These are phyloP conservation scores for Rubus parviflorus DNA, from an alignment of 306 rosid species.

Conservation along the genomic window DNA sequence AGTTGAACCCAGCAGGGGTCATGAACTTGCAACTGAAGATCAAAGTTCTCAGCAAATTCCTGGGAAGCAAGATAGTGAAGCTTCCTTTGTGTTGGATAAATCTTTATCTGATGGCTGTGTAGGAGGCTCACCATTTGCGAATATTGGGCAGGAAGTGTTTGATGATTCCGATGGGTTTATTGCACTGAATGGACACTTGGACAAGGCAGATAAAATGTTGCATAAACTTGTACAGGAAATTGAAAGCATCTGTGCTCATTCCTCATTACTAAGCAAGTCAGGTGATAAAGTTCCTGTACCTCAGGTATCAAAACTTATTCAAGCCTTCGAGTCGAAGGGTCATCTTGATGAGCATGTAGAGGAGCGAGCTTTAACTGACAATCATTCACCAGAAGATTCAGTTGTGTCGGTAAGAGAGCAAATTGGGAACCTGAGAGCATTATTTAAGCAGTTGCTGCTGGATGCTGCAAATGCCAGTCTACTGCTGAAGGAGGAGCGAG, in stretches of 20 bases:
- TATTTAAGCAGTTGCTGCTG: conserved; percentile 54
- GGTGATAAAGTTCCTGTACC: conserved; percentile 50
- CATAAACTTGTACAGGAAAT: conserved; percentile 62
- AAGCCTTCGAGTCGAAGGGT: conserved; percentile 75
- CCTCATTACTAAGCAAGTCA: conserved; percentile 42
- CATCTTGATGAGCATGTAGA: conserved; percentile 53
- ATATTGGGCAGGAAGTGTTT: conserved; percentile 44
- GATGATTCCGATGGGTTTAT: conserved; percentile 54
- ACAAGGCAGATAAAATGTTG: conserved; percentile 58
- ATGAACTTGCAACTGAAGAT: conserved; percentile 32
- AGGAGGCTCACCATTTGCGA: conserved; percentile 27
- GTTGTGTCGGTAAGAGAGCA: conserved; percentile 47
- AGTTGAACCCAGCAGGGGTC: conserved; percentile 35
- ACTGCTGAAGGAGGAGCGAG: conserved; percentile 61
- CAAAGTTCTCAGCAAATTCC: conserved; percentile 36
- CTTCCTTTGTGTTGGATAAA: conserved; percentile 14
- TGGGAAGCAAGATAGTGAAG: conserved; percentile 35
- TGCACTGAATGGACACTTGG: conserved; percentile 45
- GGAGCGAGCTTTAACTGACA: conserved; percentile 33
- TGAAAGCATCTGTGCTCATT: conserved; percentile 46
- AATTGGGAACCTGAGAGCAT: conserved; percentile 52
- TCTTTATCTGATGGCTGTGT: conserved; percentile 32
- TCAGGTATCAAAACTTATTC: conserved; percentile 75
- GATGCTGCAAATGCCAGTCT: conserved; percentile 52
- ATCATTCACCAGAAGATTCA: conserved; percentile 44